Conservation (phyloP, 2,329 filamentous ascomycete genomes). For the Neonectria faginata region DNA sequence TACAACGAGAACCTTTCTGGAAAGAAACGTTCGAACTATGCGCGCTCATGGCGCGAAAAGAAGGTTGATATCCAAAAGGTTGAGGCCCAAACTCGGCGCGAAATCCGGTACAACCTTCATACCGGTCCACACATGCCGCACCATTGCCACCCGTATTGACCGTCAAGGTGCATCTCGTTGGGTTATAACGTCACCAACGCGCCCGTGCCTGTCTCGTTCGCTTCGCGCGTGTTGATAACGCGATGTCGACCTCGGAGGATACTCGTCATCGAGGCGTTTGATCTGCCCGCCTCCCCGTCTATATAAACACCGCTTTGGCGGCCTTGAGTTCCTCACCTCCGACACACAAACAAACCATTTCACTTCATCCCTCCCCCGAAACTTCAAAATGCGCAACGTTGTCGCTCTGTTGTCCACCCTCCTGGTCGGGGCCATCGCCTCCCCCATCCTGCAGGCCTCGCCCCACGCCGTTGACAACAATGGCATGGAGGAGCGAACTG, state of each 20-base stretch:
- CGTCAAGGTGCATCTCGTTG: not conserved
- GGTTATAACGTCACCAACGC: not conserved
- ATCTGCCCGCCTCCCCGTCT: not conserved
- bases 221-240: not conserved
- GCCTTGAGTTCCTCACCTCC: not conserved
- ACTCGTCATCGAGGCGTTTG: too few species aligned
- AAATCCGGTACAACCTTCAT: not conserved
- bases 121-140: not conserved
- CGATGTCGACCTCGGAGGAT: not conserved
- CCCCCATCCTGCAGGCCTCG: not conserved
- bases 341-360: not conserved
- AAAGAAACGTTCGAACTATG: not conserved
- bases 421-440: conserved; percentile 10
- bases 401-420: conserved; percentile 6
- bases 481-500: not conserved
- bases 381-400: conserved; percentile 12
- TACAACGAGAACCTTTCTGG: not conserved
- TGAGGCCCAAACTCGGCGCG: not conserved
- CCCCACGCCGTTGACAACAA: not conserved
- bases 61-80: not conserved
- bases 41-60: not conserved
- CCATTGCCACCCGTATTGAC: not conserved
- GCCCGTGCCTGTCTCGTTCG: not conserved
- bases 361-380: not conserved
- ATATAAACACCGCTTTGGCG: not conserved